Percentiles rank a stretch among this genome's conserved stretches.
These are phyloP conservation scores for Phytopythium sindhum DNA, from an alignment of 352 stramenopile species.

Conservation along the genomic window DNA sequence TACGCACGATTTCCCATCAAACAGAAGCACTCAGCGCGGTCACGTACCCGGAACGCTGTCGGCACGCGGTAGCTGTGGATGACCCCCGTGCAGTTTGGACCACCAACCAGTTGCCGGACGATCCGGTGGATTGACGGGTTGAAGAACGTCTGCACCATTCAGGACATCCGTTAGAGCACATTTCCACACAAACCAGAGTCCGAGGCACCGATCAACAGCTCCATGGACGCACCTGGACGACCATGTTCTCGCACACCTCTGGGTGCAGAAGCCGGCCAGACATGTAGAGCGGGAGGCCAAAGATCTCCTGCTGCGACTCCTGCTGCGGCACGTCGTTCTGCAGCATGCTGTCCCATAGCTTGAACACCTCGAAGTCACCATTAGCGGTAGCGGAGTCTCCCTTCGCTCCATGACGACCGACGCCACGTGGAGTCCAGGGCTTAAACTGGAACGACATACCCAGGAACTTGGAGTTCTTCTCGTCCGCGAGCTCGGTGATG, in stretches of 20 bases:
- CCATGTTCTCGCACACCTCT: constrained; percentile 84
- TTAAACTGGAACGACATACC: constrained; percentile 69
- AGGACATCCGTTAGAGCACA: not conserved
- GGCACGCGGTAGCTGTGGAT: constrained; percentile 62
- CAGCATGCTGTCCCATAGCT: constrained; percentile 71
- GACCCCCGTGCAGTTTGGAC: constrained; percentile 69
- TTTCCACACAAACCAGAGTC: not conserved
- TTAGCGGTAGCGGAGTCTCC: constrained; percentile 11
- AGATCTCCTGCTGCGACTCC: constrained; percentile 75
- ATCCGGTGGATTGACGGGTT: constrained; percentile 87
- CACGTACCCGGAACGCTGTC: constrained; percentile 34
- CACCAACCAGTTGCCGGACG: constrained; percentile 72
- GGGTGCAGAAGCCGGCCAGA: constrained; percentile 76
- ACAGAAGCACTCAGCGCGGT: not conserved
- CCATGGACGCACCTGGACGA: constrained; percentile 46
- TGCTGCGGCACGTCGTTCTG: constrained; percentile 53
- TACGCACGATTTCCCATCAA: not conserved
- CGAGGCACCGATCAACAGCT: not conserved
- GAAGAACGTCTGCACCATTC: constrained; percentile 58
- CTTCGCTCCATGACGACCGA: too few species aligned
- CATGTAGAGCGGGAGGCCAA: constrained; percentile 82
- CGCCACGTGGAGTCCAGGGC: constrained; percentile 8
- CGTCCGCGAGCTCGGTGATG: constrained; percentile 78
- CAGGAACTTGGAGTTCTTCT: constrained; percentile 87
- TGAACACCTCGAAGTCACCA: constrained; percentile 25